Base-by-base conservation (phyloP, 768 basidiomycete genomes). In the Multifurca ochricompacta region DNA sequence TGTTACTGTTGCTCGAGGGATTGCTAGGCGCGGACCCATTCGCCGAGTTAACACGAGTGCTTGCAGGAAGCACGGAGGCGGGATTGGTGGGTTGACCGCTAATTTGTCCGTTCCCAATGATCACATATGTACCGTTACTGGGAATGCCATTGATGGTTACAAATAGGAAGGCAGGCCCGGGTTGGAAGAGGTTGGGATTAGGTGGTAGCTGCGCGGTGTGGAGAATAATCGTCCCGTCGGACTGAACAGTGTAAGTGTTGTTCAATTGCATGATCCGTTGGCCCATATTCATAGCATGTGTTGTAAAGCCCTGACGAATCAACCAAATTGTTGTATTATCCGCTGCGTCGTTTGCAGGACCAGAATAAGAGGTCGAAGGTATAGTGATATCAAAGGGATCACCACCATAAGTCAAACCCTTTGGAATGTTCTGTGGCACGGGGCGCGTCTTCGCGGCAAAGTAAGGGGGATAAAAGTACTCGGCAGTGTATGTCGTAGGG, bases 401-500 rank as follows among this genome's bases (percentile, higher is more conserved):
- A 1, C 95, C 95, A 35, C 95, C 95, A 63, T 99, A 99, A 0
- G 79, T 70, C 47, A 99, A 73, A 1, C 72, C 85, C n/a, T 68
- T 69, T 0, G 94, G 94, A 0, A 91, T 67, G 6, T 86, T 85
- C 13, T 72, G 66, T 13, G 85, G 87, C 1, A 69, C 69, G 1
- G 95, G 95, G 10, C 92, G 85, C 0, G 73, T 73, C 41, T 69
- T 64, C 10, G 85, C 77, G 36, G 78, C 73, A 73, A 86, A 97
- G 72, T 95, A 99, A 10, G 82, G 76, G 0, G 95, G 95, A 72
- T 93, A 97, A 75, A 93, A 99, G 36, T 84, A 77, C 67, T 95
- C 92, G 1, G 86, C 83, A 30, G 80, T 73, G 64, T 93, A 94
- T 25, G 83, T 80, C 2, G 91, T 91, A 1, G 85, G 83, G 74